Evolutionary conservation across 2,329 filamentous ascomycete genomes (phyloP).

Genomic region (Ophiostoma pallidulum): DNA sequence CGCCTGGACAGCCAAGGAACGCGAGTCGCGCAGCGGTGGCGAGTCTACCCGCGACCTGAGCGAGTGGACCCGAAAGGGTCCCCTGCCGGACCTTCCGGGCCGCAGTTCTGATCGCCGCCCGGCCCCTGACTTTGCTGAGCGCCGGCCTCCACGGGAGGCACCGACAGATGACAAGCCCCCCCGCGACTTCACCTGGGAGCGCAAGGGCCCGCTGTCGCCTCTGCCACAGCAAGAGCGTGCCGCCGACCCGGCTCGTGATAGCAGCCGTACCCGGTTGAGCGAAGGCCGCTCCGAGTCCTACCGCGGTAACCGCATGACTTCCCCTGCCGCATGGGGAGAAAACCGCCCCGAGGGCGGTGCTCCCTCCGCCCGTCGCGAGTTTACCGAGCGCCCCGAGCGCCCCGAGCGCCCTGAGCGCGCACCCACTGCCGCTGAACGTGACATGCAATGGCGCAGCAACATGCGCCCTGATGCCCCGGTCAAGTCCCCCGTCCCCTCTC

Average conservation of each 20-base stretch:
- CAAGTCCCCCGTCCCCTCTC: slow-evolving; percentile 56
- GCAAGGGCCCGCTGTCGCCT: slow-evolving; percentile 82
- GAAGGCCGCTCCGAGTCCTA: slow-evolving; percentile 52
- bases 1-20: slow-evolving; percentile 63
- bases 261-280: slow-evolving; percentile 41
- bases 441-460: slow-evolving; percentile 83
- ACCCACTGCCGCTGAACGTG: slow-evolving; percentile 81
- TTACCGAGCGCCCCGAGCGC: slow-evolving; percentile 50
- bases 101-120: slow-evolving; percentile 35
- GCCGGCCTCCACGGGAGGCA: slow-evolving; percentile 58
- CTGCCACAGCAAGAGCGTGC: slow-evolving; percentile 42
- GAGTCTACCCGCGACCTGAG: slow-evolving; percentile 69
- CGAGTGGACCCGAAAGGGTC: slow-evolving; percentile 91
- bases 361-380: slow-evolving; percentile 50
- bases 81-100: slow-evolving; percentile 34
- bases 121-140: slow-evolving; percentile 50
- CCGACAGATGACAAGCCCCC: slow-evolving; percentile 59
- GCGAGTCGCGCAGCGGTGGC: slow-evolving; percentile 50
- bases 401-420: slow-evolving; percentile 51
- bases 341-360: slow-evolving; percentile 31
- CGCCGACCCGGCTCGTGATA: slow-evolving; percentile 40
- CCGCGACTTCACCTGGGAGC: slow-evolving; percentile 84
- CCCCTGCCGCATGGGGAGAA: slow-evolving; percentile 69
- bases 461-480: slow-evolving; percentile 73
- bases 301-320: slow-evolving; percentile 54